Base-by-base conservation (phyloP, 2,329 filamentous ascomycete species). In the Pseudocercospora fijiensis region DNA sequence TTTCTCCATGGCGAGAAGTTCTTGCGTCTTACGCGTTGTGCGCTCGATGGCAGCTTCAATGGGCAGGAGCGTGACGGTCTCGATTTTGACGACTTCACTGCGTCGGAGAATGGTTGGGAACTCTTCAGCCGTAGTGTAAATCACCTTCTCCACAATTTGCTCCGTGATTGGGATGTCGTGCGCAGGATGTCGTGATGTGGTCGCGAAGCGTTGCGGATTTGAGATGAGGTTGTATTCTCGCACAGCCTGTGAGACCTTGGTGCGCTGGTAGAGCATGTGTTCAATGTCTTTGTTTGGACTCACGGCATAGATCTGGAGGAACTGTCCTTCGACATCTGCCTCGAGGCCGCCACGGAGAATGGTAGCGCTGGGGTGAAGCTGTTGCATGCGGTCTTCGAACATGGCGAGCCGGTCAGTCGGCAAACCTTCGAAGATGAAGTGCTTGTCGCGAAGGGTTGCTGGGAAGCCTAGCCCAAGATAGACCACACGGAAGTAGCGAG, bases 401-500 rank as follows among this genome's bases (percentile, higher is more conserved):
- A 87, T 88, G 1, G 88, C 86, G 45, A 91, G 87, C 22, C 90
- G 86, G 77, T 98, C 94, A 6, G 83, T 87, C 0, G 89, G 84
- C 1, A 87, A 86, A 0, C 91, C 92, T 77, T 98, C 92, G 71
- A 96, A 96, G 61, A 98, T 89, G 76, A 92, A 98, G 64, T 94
- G 89, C 78, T 96, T 96, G 76, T 97, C 92, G 58, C 92, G 86
- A 22, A 98, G 77, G 56, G 84, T 89, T 1, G 86, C 73, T 1
- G 93, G 91, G 77, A 97, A 98, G 0, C 94, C 93, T 60, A 96
- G 86, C 4, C 94, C 94, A 73, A 89, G 91, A 80, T 95, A 98
- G 11, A 88, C 84, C 27, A 98, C 93, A 68, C 91, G 90, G 85
- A 96, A 98, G 78, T 96, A 98, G 66, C 94, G 90, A 10, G 91